A percentile compares a stretch with the other conserved stretches of the same genome.
Evolutionary conservation across 495 filamentous ascomycete species (phyloP).

Genomic region (Friedmanniomyces endolithicus): DNA sequence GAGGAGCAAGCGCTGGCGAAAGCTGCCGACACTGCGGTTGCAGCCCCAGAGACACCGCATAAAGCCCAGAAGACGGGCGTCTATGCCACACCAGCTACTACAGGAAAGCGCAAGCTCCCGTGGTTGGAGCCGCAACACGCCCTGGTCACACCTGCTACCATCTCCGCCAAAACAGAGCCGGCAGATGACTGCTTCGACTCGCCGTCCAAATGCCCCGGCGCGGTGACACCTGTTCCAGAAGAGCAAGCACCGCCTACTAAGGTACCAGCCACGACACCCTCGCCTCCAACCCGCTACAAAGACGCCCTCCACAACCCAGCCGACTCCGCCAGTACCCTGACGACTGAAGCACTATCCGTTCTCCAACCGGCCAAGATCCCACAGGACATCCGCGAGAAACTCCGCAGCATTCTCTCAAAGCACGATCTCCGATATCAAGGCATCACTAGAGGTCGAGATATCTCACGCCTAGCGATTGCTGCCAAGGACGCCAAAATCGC

Average conservation of each 20-base stretch:
- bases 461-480: slow-evolving; percentile 46
- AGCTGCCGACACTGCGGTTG: slow-evolving; percentile 19
- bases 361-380: slow-evolving; percentile 4
- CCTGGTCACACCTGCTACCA: slow-evolving; percentile 10
- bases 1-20: slow-evolving; percentile 12
- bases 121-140: slow-evolving; percentile 19
- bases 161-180: background rate
- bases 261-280: slow-evolving; percentile 1
- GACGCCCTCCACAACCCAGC: slow-evolving; percentile 14
- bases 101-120: slow-evolving; percentile 37
- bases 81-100: slow-evolving; percentile 35
- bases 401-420: slow-evolving; percentile 36
- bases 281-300: slow-evolving; percentile 12
- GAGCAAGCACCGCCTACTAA: background rate
- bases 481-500: slow-evolving; percentile 48
- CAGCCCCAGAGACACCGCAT: slow-evolving; percentile 32
- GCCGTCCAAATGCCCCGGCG: slow-evolving; percentile 2
- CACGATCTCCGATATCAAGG: slow-evolving; percentile 46
- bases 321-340: slow-evolving; percentile 12
- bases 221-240: background rate
- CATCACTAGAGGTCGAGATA: slow-evolving; percentile 49
- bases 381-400: background rate
- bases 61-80: slow-evolving; percentile 37
- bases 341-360: slow-evolving; percentile 4
- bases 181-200: slow-evolving; percentile 3